Base-by-base conservation (phyloP, 176 grass and related monocot genomes). In the Triticum dicoccoides region DNA sequence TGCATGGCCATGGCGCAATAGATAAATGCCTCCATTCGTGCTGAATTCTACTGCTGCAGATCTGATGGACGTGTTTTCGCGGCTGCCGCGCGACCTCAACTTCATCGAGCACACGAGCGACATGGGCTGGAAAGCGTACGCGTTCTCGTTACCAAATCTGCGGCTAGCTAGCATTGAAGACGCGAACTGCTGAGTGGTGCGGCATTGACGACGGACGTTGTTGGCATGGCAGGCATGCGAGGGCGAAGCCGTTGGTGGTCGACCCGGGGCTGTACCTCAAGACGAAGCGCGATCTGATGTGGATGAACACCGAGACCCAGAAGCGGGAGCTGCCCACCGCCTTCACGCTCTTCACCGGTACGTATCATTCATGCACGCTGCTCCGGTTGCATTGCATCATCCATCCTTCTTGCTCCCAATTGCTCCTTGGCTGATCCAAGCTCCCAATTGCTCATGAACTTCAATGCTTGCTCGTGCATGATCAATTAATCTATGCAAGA, bases 81-180 rank as follows among this genome's bases (percentile, higher is more conserved):
- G 56, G 24, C 64, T 96, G 82, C 94, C 91, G 11, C 94, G 94
- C 85, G 83, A 98, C 82, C 88, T 96, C 34, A 98, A 89, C 84
- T 98, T 98, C 90, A 67, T 96, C 23, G 80, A 95, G 59, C 92
- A 98, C 69, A 94, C 92, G 30, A 98, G 94, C 73, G 85, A 76
- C 23, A 90, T 98, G 61, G 97, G 97, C 56, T 96, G 97, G 97
- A 98, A 94, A 65, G 95, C 94, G 97, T 98, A 92, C 90, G 76
- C 79, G 64, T 4, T 73, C 15, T 1, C 2, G 12, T 6, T 27
- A 21, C 0, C 23, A 63, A 23, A 12, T 63, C 61, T 82, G 11
- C 76, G 15, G 14, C 13, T 15, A 18, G 32, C 8, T 58, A 54
- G 58, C 4, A 25, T 65, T 27, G 9, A 25, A 3, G 20, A 9